Conservation (phyloP, 176 grass and related monocot species). For the Oryza punctata region DNA sequence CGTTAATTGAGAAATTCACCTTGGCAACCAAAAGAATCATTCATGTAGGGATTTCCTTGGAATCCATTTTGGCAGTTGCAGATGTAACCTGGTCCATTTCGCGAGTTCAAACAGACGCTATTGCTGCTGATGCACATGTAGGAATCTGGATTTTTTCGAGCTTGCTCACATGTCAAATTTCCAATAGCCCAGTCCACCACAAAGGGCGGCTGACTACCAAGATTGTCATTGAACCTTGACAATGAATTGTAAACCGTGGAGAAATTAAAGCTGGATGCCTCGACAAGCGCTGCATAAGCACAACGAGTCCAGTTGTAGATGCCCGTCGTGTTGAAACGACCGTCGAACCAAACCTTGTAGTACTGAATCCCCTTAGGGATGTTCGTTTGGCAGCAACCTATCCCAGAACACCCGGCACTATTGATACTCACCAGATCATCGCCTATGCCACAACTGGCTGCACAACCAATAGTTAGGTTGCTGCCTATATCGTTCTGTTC, state of each 20-base stretch:
- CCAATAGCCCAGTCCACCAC: constrained; percentile 4
- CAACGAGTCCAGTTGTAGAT: constrained; percentile 17
- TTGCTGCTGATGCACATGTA: background rate
- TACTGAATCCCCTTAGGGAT: background rate
- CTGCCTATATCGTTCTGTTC: background rate
- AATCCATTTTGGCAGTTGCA: constrained; percentile 4
- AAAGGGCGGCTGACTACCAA: background rate
- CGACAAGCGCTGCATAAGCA: constrained; percentile 36
- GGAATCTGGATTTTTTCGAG: fast-evolving
- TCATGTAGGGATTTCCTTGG: background rate
- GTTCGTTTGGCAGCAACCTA: constrained; percentile 7
- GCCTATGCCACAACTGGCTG: background rate
- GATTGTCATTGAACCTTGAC: background rate
- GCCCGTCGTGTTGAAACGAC: background rate
- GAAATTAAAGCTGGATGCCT: background rate
- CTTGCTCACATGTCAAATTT: background rate
- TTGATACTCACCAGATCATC: background rate
- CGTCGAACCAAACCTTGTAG: background rate
- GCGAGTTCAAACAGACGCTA: background rate
- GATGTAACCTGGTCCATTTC: background rate
- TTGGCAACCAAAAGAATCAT: background rate
- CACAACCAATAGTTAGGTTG: background rate
- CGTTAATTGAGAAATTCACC: background rate
- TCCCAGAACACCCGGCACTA: background rate
- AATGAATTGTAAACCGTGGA: background rate